A percentile compares a stretch with the other conserved stretches of the same genome.
These are phyloP conservation scores for Lyophyllum decastes DNA, from an alignment of 768 basidiomycete genomes.

Conservation along the genomic window DNA sequence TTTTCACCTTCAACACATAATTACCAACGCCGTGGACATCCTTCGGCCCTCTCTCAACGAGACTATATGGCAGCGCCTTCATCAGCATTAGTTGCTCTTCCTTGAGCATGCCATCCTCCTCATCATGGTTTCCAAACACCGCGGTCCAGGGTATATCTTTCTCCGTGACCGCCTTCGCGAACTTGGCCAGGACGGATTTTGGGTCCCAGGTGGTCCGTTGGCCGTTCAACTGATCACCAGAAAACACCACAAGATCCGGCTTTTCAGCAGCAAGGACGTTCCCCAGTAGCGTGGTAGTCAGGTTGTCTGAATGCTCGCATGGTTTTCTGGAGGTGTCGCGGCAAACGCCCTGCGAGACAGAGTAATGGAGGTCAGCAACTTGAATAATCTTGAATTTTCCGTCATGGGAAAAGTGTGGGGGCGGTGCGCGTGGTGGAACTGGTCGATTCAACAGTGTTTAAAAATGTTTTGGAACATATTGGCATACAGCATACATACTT, in stretches of 20 bases:
- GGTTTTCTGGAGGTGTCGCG: constrained; percentile 67
- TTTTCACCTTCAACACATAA: constrained; percentile 83
- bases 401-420: constrained; percentile 78
- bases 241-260: constrained; percentile 91
- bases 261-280: constrained; percentile 75
- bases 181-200: constrained; percentile 86
- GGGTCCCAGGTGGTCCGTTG: constrained; percentile 91
- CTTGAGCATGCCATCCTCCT: constrained; percentile 64
- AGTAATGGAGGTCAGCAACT: constrained; percentile 93
- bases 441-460: constrained; percentile 6
- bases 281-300: constrained; percentile 74
- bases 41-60: constrained; percentile 79
- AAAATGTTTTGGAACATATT: not conserved
- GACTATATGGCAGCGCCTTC: constrained; percentile 82
- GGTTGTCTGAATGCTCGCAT: constrained; percentile 69
- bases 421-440: constrained; percentile 74
- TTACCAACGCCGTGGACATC: constrained; percentile 91
- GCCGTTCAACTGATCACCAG: constrained; percentile 92
- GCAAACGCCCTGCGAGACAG: constrained; percentile 77
- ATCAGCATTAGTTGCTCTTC: constrained; percentile 69
- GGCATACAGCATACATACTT: constrained; percentile 40
- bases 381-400: constrained; percentile 91
- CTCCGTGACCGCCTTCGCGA: constrained; percentile 73
- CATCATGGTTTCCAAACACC: constrained; percentile 95
- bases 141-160: constrained; percentile 86